A percentile compares a stretch with the other conserved stretches of the same genome.
Conservation (phyloP, 306 rosid genomes). For the Lagenaria siceraria region DNA sequence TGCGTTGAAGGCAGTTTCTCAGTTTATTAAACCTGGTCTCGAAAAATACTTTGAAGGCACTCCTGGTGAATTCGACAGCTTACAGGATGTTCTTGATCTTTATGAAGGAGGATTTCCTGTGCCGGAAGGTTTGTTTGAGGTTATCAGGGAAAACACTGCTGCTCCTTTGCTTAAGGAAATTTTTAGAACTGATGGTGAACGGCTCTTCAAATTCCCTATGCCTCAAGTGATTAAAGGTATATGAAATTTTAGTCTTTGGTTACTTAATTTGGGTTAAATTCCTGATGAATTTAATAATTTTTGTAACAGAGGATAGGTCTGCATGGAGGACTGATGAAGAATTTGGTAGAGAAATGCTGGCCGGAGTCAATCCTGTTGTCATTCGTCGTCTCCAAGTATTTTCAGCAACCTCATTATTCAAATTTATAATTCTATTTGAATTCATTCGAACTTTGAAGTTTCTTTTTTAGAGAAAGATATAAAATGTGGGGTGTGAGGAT, state of each 20-base stretch:
- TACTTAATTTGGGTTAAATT: background rate
- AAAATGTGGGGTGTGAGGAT: background rate
- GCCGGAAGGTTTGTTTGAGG: conserved; percentile 32
- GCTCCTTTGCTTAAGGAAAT: conserved; percentile 57
- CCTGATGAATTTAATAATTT: background rate
- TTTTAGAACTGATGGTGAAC: conserved; percentile 59
- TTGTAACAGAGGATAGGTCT: conserved; percentile 43
- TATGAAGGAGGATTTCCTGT: conserved; percentile 64
- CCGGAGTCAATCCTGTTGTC: conserved; percentile 66
- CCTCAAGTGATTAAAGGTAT: conserved; percentile 88
- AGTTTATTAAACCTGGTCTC: conserved; percentile 57
- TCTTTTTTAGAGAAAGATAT: background rate
- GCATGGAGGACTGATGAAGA: conserved; percentile 93
- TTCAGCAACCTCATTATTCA: background rate
- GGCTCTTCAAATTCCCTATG: conserved; percentile 42
- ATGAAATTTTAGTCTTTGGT: background rate
- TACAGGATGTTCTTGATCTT: conserved; percentile 49
- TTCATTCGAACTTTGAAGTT: background rate
- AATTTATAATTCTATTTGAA: background rate
- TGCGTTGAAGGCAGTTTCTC: conserved; percentile 53
- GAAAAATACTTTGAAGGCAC: conserved; percentile 42
- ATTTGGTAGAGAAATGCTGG: conserved; percentile 83
- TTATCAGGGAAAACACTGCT: conserved; percentile 35
- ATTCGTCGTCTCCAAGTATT: conserved; percentile 56
- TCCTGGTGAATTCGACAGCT: conserved; percentile 51